Percentiles rank a stretch among this genome's conserved stretches.
Evolutionary conservation across 2,329 filamentous ascomycete species (phyloP).

Genomic region (Zymoseptoria tritici): DNA sequence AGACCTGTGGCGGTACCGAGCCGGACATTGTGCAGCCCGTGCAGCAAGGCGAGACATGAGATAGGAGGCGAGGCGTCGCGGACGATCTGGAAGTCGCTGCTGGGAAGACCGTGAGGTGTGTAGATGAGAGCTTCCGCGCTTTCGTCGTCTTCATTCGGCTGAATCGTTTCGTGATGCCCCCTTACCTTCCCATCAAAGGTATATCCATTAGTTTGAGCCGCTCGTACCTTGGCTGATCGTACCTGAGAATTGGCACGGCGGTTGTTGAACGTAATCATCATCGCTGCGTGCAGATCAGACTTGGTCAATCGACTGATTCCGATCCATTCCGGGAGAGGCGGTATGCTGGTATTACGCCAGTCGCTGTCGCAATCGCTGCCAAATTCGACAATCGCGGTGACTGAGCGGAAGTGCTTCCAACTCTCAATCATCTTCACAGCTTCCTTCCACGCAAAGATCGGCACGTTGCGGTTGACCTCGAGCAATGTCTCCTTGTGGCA

Average conservation of each 20-base stretch:
- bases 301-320: conserved; percentile 52
- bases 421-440: conserved; percentile 50
- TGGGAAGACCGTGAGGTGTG: conserved; percentile 55
- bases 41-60: conserved; percentile 51
- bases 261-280: conserved; percentile 50
- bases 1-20: conserved; percentile 28
- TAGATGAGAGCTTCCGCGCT: conserved; percentile 53
- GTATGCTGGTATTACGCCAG: conserved; percentile 40
- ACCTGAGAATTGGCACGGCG: conserved; percentile 10
- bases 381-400: conserved; percentile 46
- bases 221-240: not conserved
- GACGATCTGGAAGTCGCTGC: conserved; percentile 39
- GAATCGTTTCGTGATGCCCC: conserved; percentile 8
- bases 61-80: conserved; percentile 40
- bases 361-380: conserved; percentile 29
- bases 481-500: conserved; percentile 56
- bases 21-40: conserved; percentile 58
- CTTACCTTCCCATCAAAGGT: conserved; percentile 22
- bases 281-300: conserved; percentile 50
- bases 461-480: conserved; percentile 47
- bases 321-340: conserved; percentile 53
- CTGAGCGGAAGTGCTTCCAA: conserved; percentile 54
- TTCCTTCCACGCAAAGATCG: conserved; percentile 52
- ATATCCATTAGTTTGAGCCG: conserved; percentile 5
- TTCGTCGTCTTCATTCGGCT: conserved; percentile 23